Percentiles rank a stretch among this genome's conserved stretches.
Conservation (phyloP, 1,139 yeast species). For the Geotrichum klebahnii region DNA sequence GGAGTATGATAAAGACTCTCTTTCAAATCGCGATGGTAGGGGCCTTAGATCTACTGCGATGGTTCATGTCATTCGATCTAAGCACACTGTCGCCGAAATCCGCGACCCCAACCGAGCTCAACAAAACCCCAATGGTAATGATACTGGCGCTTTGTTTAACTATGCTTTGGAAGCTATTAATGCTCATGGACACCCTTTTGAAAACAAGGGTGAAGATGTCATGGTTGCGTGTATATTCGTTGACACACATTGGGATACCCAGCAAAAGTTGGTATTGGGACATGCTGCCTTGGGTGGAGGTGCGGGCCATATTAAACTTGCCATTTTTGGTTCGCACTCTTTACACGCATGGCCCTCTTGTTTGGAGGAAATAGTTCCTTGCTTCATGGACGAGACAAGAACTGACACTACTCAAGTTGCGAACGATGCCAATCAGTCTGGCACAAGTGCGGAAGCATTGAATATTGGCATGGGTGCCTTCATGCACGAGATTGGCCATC, state of each 20-base stretch:
- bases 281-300: slow-evolving; percentile 98
- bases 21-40: slow-evolving; percentile 44
- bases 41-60: slow-evolving; percentile 61
- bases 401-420: slow-evolving; percentile 70
- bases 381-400: slow-evolving; percentile 67
- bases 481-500: slow-evolving; percentile 92
- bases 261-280: slow-evolving; percentile 58
- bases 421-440: slow-evolving; percentile 79
- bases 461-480: slow-evolving; percentile 89
- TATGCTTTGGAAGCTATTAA: slow-evolving; percentile 72
- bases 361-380: slow-evolving; percentile 63
- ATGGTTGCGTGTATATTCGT: slow-evolving; percentile 82
- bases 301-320: slow-evolving; percentile 60
- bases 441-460: slow-evolving; percentile 85
- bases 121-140: slow-evolving; percentile 68
- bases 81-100: slow-evolving; percentile 63
- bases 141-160: slow-evolving; percentile 70
- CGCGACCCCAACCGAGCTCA: slow-evolving; percentile 81
- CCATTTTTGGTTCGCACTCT: slow-evolving; percentile 93
- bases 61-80: slow-evolving; percentile 67
- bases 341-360: slow-evolving; percentile 82
- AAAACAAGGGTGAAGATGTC: slow-evolving; percentile 48
- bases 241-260: slow-evolving; percentile 79
- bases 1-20: slow-evolving; percentile 52
- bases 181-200: slow-evolving; percentile 49